phyloP scores from a whole-genome alignment of 129 eudicot species.

The Lonicera japonica region DNA sequence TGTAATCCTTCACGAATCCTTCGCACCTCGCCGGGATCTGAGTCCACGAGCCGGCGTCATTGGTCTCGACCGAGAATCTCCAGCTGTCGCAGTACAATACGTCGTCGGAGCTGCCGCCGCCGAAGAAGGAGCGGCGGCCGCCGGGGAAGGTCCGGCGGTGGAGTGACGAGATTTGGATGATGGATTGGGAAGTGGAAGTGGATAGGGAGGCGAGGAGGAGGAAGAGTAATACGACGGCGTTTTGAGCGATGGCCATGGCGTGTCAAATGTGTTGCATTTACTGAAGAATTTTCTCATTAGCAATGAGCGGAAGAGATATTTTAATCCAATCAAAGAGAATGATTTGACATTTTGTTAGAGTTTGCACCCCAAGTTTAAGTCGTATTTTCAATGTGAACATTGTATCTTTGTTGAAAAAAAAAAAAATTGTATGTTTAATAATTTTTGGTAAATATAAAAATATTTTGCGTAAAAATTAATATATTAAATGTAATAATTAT shows the following conservation, averaged over 20 bases:
- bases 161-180: constrained; percentile 25
- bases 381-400: no score
- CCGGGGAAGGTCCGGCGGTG: constrained; percentile 1
- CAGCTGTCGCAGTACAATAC: constrained; percentile 64
- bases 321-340: no score
- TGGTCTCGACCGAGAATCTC: constrained; percentile 72
- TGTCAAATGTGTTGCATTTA: no score
- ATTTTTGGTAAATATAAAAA: no score
- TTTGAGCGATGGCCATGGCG: constrained; percentile 32
- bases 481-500: no score
- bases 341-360: no score
- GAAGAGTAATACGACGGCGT: constrained; percentile 30
- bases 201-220: constrained; percentile 12
- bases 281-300: no score
- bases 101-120: not conserved
- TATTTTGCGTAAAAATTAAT: no score
- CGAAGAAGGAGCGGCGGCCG: not conserved
- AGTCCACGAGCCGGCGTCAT: constrained; percentile 54
- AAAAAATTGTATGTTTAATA: no score
- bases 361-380: no score
- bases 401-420: no score
- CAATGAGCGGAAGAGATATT: no score
- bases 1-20: constrained; percentile 50
- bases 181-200: constrained; percentile 24
- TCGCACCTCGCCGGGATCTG: constrained; percentile 45